Evolutionary conservation across 1,284 basidiomycete species (phyloP).

Genomic region (Coniferiporia weirii): DNA sequence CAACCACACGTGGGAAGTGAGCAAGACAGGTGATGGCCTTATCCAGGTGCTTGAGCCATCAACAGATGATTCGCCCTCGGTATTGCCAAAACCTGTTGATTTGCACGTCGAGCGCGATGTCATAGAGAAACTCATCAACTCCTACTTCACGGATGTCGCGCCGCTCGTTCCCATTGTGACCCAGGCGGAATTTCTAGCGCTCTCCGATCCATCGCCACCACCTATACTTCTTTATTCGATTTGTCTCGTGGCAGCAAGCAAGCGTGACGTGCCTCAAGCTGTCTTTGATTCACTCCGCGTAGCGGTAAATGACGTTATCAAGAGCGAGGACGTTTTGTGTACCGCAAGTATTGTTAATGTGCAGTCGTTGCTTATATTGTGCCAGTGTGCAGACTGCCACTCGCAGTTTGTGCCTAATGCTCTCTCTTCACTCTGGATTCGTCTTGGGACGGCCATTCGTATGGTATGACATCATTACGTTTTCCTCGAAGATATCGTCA

Average conservation of each 20-base stretch:
- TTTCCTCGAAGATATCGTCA: conserved; percentile 7
- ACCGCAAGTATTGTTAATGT: conserved; percentile 85
- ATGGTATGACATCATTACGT: conserved; percentile 54
- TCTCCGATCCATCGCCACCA: conserved; percentile 56
- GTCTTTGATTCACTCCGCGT: conserved; percentile 83
- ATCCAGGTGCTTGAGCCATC: conserved; percentile 77
- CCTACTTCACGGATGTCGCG: conserved; percentile 83
- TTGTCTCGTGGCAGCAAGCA: conserved; percentile 85
- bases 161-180: conserved; percentile 87
- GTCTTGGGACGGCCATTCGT: conserved; percentile 73
- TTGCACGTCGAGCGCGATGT: conserved; percentile 71
- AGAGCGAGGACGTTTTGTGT: conserved; percentile 85
- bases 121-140: conserved; percentile 82
- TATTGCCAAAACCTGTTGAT: conserved; percentile 58
- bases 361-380: conserved; percentile 81
- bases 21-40: conserved; percentile 78
- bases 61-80: conserved; percentile 45
- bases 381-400: conserved; percentile 76
- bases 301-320: conserved; percentile 81
- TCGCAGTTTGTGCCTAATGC: conserved; percentile 75
- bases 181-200: conserved; percentile 77
- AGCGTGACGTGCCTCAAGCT: conserved; percentile 76
- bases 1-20: conserved; percentile 80
- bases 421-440: conserved; percentile 71
- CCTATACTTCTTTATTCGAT: conserved; percentile 88